Evolutionary conservation across 352 stramenopile species (phyloP), one percentile per base, ranked within the genome.

Genomic region (Globisporangium ultimum): DNA sequence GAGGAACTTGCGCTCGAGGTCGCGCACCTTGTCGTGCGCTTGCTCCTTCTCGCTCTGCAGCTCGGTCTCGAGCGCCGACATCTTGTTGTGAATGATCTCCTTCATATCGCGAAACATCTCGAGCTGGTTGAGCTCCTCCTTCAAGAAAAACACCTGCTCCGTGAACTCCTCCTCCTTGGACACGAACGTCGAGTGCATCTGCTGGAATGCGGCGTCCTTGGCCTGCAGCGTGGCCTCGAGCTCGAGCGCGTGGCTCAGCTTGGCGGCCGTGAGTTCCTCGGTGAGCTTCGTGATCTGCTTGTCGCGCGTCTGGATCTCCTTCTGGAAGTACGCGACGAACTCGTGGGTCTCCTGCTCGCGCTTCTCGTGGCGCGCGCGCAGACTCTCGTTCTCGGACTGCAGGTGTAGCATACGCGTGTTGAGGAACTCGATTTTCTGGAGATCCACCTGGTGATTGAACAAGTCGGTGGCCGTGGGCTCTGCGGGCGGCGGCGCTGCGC

Each of bases 271-370:
- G 4, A 96, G 66, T 57, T 98, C 80, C 59, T 97, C 91, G 14
- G 76, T 88, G 15, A 98, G 70, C 56, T 88, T 82, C 12, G 74
- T 77, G 51, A 88, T 71, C 54, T 87, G 76, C 59, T 82, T 87
- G 67, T 93, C 84, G 28, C 84, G 77, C 17, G 78, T 83, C 54
- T 97, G 87, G 52, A 98, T 89, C 65, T 98, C 85, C 53, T 90
- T 84, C 61, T 98, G 91, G 65, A 98, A 97, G 70, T 98, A 98
- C 8, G 87, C 80, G 21, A 98, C 91, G 46, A 98, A 97, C 70
- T 98, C 92, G 65, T 97, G 88, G 12, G 89, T 98, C 68, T 98
- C 90, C 63, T 95, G 91, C 62, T 97, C 89, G 21, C 78, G 78
- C 71, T 96, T 96, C 38, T 86, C 78, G 48, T 96, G 87, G 10